A percentile compares a stretch with the other conserved stretches of the same genome.
Conservation (phyloP, 2,329 filamentous ascomycete genomes). For the Beauveria pseudobassiana region DNA sequence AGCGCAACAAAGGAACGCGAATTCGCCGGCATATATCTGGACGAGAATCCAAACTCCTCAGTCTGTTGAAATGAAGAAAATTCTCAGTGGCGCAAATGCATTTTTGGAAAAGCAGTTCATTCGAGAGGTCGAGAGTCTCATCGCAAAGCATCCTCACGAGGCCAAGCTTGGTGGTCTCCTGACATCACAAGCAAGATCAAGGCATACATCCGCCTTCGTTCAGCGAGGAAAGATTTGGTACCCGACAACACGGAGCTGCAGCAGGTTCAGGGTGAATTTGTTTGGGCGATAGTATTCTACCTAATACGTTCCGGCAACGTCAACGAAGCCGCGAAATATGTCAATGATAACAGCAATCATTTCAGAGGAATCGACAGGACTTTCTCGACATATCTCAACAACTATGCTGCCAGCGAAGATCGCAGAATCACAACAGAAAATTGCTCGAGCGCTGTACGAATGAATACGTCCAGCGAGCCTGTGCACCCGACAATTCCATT, state of each 20-base stretch:
- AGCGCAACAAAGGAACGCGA: slow-evolving; percentile 65
- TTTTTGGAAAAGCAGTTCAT: slow-evolving; percentile 81
- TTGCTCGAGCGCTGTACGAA: slow-evolving; percentile 82
- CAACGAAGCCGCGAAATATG: slow-evolving; percentile 77
- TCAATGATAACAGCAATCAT: slow-evolving; percentile 67
- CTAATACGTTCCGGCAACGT: slow-evolving; percentile 79
- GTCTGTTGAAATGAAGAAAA: slow-evolving; percentile 62
- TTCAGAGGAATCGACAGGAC: slow-evolving; percentile 89
- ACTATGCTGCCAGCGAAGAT: slow-evolving; percentile 71
- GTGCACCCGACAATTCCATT: slow-evolving; percentile 76
- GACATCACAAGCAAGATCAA: slow-evolving; percentile 85
- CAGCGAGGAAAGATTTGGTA: slow-evolving; percentile 73
- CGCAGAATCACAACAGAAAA: slow-evolving; percentile 65
- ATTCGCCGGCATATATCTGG: slow-evolving; percentile 69
- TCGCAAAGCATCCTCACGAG: slow-evolving; percentile 78
- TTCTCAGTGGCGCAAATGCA: slow-evolving; percentile 69
- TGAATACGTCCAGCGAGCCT: slow-evolving; percentile 78
- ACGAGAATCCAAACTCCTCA: slow-evolving; percentile 59
- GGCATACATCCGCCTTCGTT: slow-evolving; percentile 79
- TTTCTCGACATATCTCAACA: slow-evolving; percentile 80
- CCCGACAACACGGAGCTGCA: slow-evolving; percentile 76
- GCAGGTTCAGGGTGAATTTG: slow-evolving; percentile 71
- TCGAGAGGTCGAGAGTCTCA: slow-evolving; percentile 65
- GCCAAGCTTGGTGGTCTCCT: slow-evolving; percentile 81
- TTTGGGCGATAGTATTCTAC: slow-evolving; percentile 93